phyloP scores from a whole-genome alignment of 768 basidiomycete genomes.

The Rickenella mellea region DNA sequence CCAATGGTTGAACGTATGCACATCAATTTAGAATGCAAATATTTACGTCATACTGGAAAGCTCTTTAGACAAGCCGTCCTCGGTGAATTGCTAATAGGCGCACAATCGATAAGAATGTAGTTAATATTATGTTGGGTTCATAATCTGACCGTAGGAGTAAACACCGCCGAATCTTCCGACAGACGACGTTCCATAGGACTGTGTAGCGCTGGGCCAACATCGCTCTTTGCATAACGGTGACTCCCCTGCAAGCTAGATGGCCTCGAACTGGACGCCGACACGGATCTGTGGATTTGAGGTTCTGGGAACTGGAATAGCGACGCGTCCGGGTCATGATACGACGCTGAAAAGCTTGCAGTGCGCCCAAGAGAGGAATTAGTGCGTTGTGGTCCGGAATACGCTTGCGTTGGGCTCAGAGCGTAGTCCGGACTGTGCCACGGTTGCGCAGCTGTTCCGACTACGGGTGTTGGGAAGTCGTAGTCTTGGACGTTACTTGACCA shows the following conservation, averaged over 20 bases:
- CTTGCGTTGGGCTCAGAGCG: too few species aligned
- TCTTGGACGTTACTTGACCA: too few species aligned
- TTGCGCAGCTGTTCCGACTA: too few species aligned
- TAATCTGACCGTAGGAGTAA: slow-evolving; percentile 3
- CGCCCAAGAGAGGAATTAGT: too few species aligned
- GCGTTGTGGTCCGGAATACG: too few species aligned
- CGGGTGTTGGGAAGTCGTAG: too few species aligned
- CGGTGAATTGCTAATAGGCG: slow-evolving; percentile 4
- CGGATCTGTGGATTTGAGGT: slow-evolving; percentile 17
- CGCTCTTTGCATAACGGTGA: slow-evolving; percentile 18
- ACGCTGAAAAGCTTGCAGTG: too few species aligned
- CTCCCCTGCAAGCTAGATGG: slow-evolving; percentile 10
- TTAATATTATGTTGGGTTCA: slow-evolving; percentile 5
- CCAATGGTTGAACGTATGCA: slow-evolving; percentile 8
- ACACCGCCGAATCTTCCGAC: slow-evolving; percentile 16
- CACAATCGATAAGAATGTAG: slow-evolving; percentile 4
- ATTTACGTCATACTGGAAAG: slow-evolving; percentile 16
- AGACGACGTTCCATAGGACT: slow-evolving; percentile 1
- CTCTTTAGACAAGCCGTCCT: slow-evolving; percentile 12
- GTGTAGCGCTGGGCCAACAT: slow-evolving; percentile 1
- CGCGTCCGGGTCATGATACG: too few species aligned
- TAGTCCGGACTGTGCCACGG: too few species aligned
- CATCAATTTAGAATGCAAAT: slow-evolving; percentile 9
- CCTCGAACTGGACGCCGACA: slow-evolving; percentile 15
- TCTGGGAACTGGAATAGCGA: too few species aligned